Evolutionary conservation across 2,329 filamentous ascomycete genomes (phyloP), one percentile per base, ranked within the genome.

Genomic region (Juglanconis sp.): DNA sequence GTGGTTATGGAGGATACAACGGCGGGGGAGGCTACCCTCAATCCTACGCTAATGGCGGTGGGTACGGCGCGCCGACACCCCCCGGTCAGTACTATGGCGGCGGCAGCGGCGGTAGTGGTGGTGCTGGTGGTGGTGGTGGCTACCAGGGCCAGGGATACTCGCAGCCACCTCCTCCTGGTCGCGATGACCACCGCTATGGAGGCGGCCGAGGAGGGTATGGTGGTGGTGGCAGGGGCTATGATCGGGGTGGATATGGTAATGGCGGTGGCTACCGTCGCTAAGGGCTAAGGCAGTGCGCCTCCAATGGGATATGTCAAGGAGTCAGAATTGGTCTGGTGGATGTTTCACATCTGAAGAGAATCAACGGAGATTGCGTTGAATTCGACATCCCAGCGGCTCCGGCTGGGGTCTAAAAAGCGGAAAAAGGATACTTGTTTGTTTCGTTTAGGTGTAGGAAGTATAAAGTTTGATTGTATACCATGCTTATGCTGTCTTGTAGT

Each of bases 201-300:
- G 61, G 61, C 24, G 57, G 53, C 44, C 55, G 48, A 17, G 61
- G 61, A 40, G 61, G 57, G 4, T 52, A 63, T 42, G 53, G 61
- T 24, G 53, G 60, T 8, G 57, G 60, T 11, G 53, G 56, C 38
- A 50, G 60, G 11, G 53, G 57, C n/a, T 56, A 57, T 32, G 53
- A 57, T 36, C 57, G 54, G 35, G 52, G 59, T 35, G 59, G 59
- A 5, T 46, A 62, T 51, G 61, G 57, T 31, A 60, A 60, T 15
- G 53, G 54, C 31, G 53, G 57, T 52, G 57, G 61, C 30, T 63
- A 63, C 42, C 61, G 61, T 24, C 61, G 61, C 30, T 63, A 52
- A 55, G 17, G 10, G 4, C 6, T 53, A 34, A 17, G 53, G 5
- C 10, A 49, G 24, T 24, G 24, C 24, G 24, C 24, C 24, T 24